Conservation (phyloP, 495 filamentous ascomycete species). For the Tuber brumale region DNA sequence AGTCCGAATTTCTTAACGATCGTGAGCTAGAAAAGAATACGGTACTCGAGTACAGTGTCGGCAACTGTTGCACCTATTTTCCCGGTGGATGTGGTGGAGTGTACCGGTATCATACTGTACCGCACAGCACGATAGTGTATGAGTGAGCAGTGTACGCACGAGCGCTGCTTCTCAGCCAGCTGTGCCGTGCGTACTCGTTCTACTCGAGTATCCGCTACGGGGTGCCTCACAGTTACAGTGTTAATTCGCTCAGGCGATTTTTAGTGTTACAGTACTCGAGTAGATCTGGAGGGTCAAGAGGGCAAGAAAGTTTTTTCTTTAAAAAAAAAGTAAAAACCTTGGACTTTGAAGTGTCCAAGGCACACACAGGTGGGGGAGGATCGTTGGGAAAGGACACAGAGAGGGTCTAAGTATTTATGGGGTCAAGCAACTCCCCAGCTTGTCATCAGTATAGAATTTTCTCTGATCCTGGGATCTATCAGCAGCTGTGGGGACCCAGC, state of each 20-base stretch:
- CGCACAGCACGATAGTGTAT: background rate
- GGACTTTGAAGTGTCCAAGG: too few relatives aligned
- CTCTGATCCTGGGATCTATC: too few relatives aligned
- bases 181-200: background rate
- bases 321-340: too few relatives aligned
- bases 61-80: background rate
- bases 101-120: background rate
- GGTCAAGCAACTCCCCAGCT: too few relatives aligned
- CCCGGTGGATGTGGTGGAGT: background rate
- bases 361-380: too few relatives aligned
- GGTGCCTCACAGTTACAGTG: background rate
- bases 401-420: too few relatives aligned
- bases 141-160: background rate
- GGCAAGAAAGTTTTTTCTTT: too few relatives aligned
- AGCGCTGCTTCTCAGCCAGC: background rate
- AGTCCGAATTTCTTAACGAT: constrained; percentile 4
- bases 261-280: background rate
- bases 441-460: too few relatives aligned
- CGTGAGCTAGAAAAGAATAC: constrained; percentile 6
- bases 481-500: too few relatives aligned
- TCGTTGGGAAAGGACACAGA: too few relatives aligned
- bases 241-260: constrained; percentile 4
- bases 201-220: background rate
- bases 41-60: background rate
- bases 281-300: too few relatives aligned